Evolutionary conservation across 2,329 filamentous ascomycete genomes (phyloP), one percentile per base, ranked within the genome.

Genomic region (Colletotrichum endophyticum): DNA sequence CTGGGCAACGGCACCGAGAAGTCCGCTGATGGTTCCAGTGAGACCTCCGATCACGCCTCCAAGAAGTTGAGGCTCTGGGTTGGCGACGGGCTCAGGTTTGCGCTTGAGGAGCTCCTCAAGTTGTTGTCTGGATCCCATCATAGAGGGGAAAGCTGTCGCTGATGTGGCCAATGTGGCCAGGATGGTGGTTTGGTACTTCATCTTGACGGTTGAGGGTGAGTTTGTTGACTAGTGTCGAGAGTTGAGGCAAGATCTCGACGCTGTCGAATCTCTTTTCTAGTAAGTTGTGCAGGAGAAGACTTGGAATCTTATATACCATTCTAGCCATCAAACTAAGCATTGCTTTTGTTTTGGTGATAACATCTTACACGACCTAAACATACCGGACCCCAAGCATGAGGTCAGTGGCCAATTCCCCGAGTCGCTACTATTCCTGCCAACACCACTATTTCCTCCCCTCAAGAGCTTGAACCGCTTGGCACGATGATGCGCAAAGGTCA

Each of bases 1-100:
- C 34, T 73, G 57, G 8, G 64, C 73, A n/a, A 76, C 44, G 1
- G 70, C 64, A 6, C 73, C 73, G n/a, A 76, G 73, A 22, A 76
- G 70, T 11, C 73, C 73, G 16, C 13, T 61, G 16, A 76, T 64
- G 19, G 53, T 76, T 8, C 72, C 56, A 5, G 59, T 69, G 8
- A 76, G 70, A 13, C 70, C 61, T 0, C 64, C 59, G 16, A 73
- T 16, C 15, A 76, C 7, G 16, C 57, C 27, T 3, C 44, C 30
- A 6, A 61, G 7, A 19, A 76, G 57, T 15, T 73, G 73, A 7
- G 73, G 73, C 4, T 69, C 62, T 3, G 72, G 72, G 5, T 75
- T 53, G 8, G 72, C 72, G 6, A 59, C 70, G 6, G 73, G 73
- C 9, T 68, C 64, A 5, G 73, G 57, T 3, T n/a, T 36, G 27